Conservation (phyloP, 257 asterid genomes). For the Solanum peruvianum region DNA sequence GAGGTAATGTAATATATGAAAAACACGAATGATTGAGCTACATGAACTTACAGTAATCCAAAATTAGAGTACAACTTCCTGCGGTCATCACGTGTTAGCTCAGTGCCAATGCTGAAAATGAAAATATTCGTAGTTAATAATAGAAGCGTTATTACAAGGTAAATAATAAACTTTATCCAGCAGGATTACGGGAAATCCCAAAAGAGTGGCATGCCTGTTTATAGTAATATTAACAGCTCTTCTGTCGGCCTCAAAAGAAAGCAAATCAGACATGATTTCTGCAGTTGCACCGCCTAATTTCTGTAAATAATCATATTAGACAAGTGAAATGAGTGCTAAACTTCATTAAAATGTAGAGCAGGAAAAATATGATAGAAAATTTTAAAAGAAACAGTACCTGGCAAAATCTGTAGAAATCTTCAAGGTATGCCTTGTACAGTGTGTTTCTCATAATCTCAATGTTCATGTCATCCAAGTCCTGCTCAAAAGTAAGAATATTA, state of each 20-base stretch:
- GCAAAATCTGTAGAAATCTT: slow-evolving; percentile 81
- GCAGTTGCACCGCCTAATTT: slow-evolving; percentile 95
- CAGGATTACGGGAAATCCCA: not conserved
- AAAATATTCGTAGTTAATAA: not conserved
- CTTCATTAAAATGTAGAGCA: not conserved
- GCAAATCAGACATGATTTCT: slow-evolving; percentile 88
- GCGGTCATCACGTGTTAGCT: slow-evolving; percentile 89
- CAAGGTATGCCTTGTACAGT: slow-evolving; percentile 89
- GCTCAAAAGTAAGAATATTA: not conserved
- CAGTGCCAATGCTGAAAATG: slow-evolving; percentile 81
- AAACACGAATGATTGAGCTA: not conserved
- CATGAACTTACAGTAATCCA: slow-evolving; percentile 70
- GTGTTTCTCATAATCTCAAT: slow-evolving; percentile 95
- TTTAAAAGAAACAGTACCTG: slow-evolving; percentile 31
- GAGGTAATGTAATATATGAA: not conserved
- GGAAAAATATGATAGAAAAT: slow-evolving; percentile 1
- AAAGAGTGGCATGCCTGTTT: slow-evolving; percentile 40
- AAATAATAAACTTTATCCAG: not conserved
- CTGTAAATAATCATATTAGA: slow-evolving; percentile 23
- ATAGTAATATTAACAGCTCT: slow-evolving; percentile 93
- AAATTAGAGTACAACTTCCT: slow-evolving; percentile 79
- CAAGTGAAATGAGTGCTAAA: not conserved
- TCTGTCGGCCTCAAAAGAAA: slow-evolving; percentile 88
- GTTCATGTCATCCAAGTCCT: slow-evolving; percentile 98
- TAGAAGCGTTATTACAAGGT: not conserved